Conservation (phyloP, 305 asterid species). For the Solanum hybrid region DNA sequence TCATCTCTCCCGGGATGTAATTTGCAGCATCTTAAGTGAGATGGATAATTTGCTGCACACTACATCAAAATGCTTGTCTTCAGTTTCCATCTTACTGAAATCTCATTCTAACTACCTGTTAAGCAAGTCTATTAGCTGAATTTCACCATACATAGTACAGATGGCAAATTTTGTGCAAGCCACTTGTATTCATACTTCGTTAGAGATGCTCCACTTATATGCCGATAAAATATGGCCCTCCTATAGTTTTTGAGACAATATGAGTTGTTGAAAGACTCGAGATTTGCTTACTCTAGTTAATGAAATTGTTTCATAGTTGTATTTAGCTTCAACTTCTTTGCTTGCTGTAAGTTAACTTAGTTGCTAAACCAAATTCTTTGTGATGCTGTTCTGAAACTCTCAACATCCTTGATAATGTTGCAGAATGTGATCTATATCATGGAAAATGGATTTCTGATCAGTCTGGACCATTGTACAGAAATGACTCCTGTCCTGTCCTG, state of each 20-base stretch:
- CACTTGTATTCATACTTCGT: background rate
- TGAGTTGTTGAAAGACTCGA: background rate
- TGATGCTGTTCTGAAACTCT: background rate
- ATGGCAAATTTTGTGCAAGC: background rate
- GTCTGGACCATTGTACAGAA: slow-evolving; percentile 67
- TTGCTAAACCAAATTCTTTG: background rate
- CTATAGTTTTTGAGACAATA: background rate
- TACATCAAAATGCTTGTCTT: background rate
- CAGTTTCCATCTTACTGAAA: background rate
- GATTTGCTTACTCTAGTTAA: background rate
- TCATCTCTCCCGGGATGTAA: background rate
- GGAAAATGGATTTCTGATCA: slow-evolving; percentile 79
- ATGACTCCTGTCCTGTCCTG: slow-evolving; percentile 74
- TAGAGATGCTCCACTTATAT: background rate
- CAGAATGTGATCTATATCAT: slow-evolving; percentile 78
- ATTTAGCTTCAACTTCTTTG: background rate
- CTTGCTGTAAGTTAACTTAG: background rate
- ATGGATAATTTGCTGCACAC: background rate
- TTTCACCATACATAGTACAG: background rate
- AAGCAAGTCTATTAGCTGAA: background rate
- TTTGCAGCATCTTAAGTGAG: background rate
- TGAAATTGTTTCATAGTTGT: background rate
- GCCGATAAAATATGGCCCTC: background rate
- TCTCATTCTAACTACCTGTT: background rate
- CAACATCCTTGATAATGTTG: slow-evolving; percentile 9